A percentile compares a stretch with the other conserved stretches of the same genome.
phyloP scores from a whole-genome alignment of 345 rosid species.

The Euphorbia tirucalli region DNA sequence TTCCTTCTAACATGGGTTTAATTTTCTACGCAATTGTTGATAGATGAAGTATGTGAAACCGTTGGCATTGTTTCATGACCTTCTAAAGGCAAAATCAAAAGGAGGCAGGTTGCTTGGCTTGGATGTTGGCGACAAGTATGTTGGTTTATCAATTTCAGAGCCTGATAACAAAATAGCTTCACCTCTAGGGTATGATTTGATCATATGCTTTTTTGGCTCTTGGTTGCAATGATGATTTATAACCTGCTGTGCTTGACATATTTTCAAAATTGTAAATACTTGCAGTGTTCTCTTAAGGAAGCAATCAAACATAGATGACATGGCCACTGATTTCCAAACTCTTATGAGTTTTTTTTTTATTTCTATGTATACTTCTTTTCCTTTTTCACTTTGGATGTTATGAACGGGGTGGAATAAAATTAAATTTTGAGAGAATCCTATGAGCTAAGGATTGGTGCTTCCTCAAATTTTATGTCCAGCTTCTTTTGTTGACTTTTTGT shows the following conservation, averaged over 20 bases:
- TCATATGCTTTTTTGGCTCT: background rate
- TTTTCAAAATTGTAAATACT: background rate
- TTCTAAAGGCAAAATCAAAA: constrained; percentile 36
- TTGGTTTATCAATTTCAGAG: constrained; percentile 78
- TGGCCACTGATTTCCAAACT: constrained; percentile 66
- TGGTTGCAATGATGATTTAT: background rate
- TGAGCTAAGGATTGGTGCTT: background rate
- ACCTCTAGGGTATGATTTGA: constrained; percentile 57
- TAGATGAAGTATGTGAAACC: constrained; percentile 81
- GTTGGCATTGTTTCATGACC: constrained; percentile 43
- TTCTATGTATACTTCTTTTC: background rate
- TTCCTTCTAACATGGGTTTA: background rate
- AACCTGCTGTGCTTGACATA: background rate
- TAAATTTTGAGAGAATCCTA: background rate
- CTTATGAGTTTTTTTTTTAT: constrained; percentile 50
- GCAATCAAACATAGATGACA: constrained; percentile 54
- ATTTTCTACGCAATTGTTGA: background rate
- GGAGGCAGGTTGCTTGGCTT: constrained; percentile 60
- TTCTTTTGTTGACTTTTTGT: constrained; percentile 1
- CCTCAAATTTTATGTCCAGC: background rate
- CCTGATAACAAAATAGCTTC: constrained; percentile 44
- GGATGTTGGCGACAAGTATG: constrained; percentile 87
- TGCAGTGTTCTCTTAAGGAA: constrained; percentile 77
- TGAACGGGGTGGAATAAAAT: background rate
- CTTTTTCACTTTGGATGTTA: background rate